Conservation (phyloP, 2,329 filamentous ascomycete species). For the Phaeoacremonium minimum region DNA sequence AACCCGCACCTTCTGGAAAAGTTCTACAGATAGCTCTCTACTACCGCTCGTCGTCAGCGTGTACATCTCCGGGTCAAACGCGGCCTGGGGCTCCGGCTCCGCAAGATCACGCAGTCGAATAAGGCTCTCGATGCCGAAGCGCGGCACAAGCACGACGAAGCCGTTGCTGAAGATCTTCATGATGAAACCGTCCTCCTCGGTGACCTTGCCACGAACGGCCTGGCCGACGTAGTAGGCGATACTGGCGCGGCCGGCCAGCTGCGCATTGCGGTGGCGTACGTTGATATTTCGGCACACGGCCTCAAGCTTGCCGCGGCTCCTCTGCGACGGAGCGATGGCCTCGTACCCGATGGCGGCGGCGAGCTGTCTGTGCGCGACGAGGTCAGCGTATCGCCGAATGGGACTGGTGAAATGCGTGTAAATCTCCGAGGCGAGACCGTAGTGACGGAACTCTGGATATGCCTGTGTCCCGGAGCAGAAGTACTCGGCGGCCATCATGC, state of each 20-base stretch:
- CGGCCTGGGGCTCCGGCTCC: constrained; percentile 71
- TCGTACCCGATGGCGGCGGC: constrained; percentile 95
- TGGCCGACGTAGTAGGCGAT: constrained; percentile 99
- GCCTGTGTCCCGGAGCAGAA: constrained; percentile 93
- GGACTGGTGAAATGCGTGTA: constrained; percentile 99
- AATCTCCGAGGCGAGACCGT: constrained; percentile 92
- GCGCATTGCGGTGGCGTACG: constrained; percentile 91
- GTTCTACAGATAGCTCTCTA: constrained; percentile 59
- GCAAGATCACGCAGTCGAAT: constrained; percentile 83
- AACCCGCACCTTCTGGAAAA: constrained; percentile 91
- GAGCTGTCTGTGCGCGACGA: constrained; percentile 89
- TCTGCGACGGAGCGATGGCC: constrained; percentile 73
- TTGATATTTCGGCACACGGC: constrained; percentile 98
- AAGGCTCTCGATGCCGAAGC: constrained; percentile 91
- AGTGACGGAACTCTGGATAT: constrained; percentile 93
- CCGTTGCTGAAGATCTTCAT: constrained; percentile 98
- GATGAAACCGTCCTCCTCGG: constrained; percentile 87
- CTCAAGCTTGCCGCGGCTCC: constrained; percentile 80
- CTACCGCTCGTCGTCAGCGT: constrained; percentile 59
- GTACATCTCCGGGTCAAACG: constrained; percentile 85
- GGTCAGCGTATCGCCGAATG: constrained; percentile 95
- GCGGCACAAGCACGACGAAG: constrained; percentile 91
- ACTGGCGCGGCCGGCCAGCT: constrained; percentile 88
- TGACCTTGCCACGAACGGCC: constrained; percentile 73
- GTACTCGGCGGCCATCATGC: constrained; percentile 99